Percentiles rank a stretch among this genome's conserved stretches.
Conservation (phyloP, 371 early-diverging fungal species). For the Mucor lusitanicus region DNA sequence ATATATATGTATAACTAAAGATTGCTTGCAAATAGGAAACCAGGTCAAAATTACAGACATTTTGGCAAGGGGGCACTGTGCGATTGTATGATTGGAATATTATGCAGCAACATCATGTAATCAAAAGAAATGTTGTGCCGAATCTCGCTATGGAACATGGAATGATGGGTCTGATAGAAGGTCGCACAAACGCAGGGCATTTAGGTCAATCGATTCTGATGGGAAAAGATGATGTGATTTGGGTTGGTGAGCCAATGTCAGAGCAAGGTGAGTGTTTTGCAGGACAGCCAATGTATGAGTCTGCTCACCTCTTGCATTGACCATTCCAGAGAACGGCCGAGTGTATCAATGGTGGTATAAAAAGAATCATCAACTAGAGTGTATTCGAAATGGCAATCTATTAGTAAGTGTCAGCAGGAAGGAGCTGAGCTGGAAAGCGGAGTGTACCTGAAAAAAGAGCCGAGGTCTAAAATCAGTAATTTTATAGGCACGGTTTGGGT, state of each 20-base stretch:
- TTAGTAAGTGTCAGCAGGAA: slow-evolving; percentile 2
- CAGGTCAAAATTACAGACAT: slow-evolving; percentile 15
- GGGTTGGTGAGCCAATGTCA: slow-evolving; percentile 53
- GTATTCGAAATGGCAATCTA: slow-evolving; percentile 21
- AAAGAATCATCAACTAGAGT: slow-evolving; percentile 7
- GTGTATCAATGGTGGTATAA: slow-evolving; percentile 32
- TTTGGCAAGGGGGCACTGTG: slow-evolving; percentile 50
- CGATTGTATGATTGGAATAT: slow-evolving; percentile 32
- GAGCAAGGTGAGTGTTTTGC: slow-evolving; percentile 31
- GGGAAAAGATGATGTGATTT: slow-evolving; percentile 25
- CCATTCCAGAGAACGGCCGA: slow-evolving; percentile 35
- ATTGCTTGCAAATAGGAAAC: slow-evolving; percentile 16
- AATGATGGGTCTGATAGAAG: slow-evolving; percentile 24
- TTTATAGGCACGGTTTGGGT: slow-evolving; percentile 42
- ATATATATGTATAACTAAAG: too few relatives aligned
- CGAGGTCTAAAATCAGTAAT: neutral
- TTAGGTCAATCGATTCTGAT: slow-evolving; percentile 40
- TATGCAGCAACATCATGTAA: neutral
- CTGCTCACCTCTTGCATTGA: neutral
- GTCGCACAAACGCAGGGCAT: slow-evolving; percentile 43
- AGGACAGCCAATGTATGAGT: neutral
- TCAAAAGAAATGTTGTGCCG: neutral
- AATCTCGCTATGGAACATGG: slow-evolving; percentile 17
- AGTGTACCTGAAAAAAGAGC: slow-evolving; percentile 11
- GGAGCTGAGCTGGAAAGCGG: neutral